A percentile compares a stretch with the other conserved stretches of the same genome.
Evolutionary conservation across 2,329 filamentous ascomycete species (phyloP).

Genomic region (Fusarium sterilihyphosum): DNA sequence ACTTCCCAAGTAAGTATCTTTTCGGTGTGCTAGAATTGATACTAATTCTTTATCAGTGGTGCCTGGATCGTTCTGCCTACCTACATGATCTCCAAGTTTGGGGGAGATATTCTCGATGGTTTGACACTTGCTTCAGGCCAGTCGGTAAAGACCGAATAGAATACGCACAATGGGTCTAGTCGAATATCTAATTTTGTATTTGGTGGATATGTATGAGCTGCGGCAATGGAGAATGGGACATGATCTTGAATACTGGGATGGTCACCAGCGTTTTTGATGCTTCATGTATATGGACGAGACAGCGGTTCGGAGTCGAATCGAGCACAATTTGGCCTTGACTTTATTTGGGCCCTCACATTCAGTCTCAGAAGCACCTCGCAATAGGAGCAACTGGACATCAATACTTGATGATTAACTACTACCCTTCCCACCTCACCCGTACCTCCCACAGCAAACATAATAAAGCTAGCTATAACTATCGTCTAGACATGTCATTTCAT

Average conservation of each 20-base stretch:
- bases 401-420: not conserved
- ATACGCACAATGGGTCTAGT: not conserved
- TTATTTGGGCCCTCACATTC: not conserved
- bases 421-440: not conserved
- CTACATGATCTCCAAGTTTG: constrained; percentile 62
- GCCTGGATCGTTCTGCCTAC: constrained; percentile 64
- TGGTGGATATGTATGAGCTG: not conserved
- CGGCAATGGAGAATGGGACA: constrained; percentile 14
- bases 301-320: not conserved
- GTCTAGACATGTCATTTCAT: constrained; percentile 30
- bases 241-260: not conserved
- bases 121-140: constrained; percentile 52
- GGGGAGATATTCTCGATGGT: constrained; percentile 59
- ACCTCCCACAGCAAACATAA: constrained; percentile 7
- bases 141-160: constrained; percentile 28
- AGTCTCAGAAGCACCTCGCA: too few relatives aligned
- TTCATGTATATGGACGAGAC: not conserved
- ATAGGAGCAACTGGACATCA: not conserved
- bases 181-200: not conserved
- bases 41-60: constrained; percentile 52
- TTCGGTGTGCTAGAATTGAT: accelerated
- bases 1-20: constrained; percentile 62
- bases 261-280: not conserved
- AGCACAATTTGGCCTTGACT: not conserved
- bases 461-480: constrained; percentile 24